phyloP scores from a whole-genome alignment of 805 yeast genomes.

The Ogataea saltuana region DNA sequence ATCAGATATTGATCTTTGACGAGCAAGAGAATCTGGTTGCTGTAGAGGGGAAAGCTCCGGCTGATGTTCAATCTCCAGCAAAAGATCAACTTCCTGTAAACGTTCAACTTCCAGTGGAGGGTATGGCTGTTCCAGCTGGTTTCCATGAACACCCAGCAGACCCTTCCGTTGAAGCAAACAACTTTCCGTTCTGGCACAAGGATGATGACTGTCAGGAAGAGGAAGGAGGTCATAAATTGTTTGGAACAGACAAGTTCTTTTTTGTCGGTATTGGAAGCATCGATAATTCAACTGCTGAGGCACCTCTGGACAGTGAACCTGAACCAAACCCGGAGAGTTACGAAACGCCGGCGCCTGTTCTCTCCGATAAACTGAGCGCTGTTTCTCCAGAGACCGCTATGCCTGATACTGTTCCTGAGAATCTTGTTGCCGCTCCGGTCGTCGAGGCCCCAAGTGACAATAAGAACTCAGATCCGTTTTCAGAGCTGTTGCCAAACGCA shows the following conservation, averaged over 20 bases:
- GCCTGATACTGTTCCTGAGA: too few relatives aligned
- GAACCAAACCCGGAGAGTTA: too few relatives aligned
- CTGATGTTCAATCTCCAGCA: too few relatives aligned
- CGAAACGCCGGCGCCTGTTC: neutral
- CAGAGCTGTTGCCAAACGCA: too few relatives aligned
- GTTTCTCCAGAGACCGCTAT: too few relatives aligned
- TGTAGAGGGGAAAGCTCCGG: too few relatives aligned
- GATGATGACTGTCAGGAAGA: slow-evolving; percentile 23
- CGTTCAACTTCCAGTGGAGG: neutral
- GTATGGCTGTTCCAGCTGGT: neutral
- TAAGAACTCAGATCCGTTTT: too few relatives aligned
- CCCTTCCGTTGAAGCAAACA: slow-evolving; percentile 8
- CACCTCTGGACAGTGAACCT: neutral
- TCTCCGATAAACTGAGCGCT: too few relatives aligned
- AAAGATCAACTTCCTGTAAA: neutral
- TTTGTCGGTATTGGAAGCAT: slow-evolving; percentile 33
- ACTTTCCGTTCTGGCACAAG: slow-evolving; percentile 18
- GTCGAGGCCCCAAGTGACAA: too few relatives aligned
- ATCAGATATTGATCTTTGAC: slow-evolving; percentile 4
- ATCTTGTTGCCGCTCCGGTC: too few relatives aligned
- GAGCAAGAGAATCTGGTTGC: neutral
- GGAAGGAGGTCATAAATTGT: slow-evolving; percentile 19
- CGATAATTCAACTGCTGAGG: too few relatives aligned
- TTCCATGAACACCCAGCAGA: neutral
- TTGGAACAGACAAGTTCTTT: slow-evolving; percentile 29